Evolutionary conservation across 352 stramenopile species (phyloP), one percentile per base, ranked within the genome.

Genomic region (Aphanomyces cochlioides): DNA sequence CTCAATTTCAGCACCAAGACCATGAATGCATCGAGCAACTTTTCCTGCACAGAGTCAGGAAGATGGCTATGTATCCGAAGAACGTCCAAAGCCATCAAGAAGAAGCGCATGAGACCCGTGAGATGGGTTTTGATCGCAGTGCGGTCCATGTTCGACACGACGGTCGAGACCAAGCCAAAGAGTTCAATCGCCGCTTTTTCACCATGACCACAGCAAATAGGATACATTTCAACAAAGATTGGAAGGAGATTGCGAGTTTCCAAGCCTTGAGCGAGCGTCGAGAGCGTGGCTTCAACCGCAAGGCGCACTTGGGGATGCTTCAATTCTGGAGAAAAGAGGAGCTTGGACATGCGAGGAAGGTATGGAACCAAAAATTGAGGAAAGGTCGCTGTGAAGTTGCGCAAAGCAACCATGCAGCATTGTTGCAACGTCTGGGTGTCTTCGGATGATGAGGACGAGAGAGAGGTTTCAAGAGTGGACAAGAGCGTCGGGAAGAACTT

Each of bases 1-100:
- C 84, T 95, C 36, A 96, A 68, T 59, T 94, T 91, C 34, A 96
- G 67, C 7, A 96, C 79, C 56, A 96, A 92, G 59, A 90, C 78
- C 21, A 93, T 78, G 12, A 95, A 73, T 28, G 84, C 84, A 3
- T 91, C 81, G 1, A 96, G 76, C 13, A 92, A 73, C 39, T 90
- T 84, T 58, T 94, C 85, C 48, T 96, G 87, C 2, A 93, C 84
- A 1, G 73, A 69, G 41, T 92, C 84, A 7, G 90, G 58, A 56
- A 84, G 81, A 3, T 56, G 68, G 1, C 78, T 54, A 48, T 94
- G 88, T 43, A 92, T 79, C 57, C 88, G 87, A 36, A 87, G 85
- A 61, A 81, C 69, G 56, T 96, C 88, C 45, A 96, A 63, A 28
- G 80, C 80, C 36, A 81, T 89, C 2, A 96, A 82, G 63, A 92